Conservation (phyloP, 2,329 filamentous ascomycete genomes). For the Purpureocillium takamizusanense region DNA sequence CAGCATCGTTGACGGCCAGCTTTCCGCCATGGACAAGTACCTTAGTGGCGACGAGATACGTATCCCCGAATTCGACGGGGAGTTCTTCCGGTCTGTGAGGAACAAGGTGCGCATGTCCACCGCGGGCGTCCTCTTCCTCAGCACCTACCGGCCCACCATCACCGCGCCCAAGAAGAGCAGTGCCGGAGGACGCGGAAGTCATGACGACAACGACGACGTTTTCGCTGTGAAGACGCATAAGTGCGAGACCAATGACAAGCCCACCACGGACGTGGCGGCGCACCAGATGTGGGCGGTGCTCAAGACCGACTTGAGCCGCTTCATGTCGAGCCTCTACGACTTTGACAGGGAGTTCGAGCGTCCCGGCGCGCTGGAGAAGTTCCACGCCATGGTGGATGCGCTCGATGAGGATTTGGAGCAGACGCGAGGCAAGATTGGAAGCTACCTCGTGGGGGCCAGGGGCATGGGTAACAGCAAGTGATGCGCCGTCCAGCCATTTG, state of each 20-base stretch:
- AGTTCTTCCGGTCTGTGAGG: neutral
- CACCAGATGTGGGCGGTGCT: neutral
- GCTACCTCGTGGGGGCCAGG: neutral
- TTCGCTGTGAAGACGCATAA: neutral
- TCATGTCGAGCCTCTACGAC: neutral
- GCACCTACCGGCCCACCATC: neutral
- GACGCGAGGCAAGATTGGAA: neutral
- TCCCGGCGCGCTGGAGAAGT: neutral
- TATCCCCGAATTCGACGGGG: neutral
- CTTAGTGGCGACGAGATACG: neutral
- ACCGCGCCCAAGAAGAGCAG: no score
- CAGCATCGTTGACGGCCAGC: neutral
- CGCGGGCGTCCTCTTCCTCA: neutral
- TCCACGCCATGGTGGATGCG: neutral
- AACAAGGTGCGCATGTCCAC: conserved; percentile 1
- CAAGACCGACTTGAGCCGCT: neutral
- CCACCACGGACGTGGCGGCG: no score
- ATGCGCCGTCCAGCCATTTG: no score
- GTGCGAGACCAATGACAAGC: no score
- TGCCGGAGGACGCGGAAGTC: no score
- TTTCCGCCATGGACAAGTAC: neutral
- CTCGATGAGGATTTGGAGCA: neutral
- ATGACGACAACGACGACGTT: neutral
- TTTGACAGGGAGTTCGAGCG: neutral
- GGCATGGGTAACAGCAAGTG: no score